phyloP scores from a whole-genome alignment of 1,139 yeast species.

The Yamadazyma friedrichii region DNA sequence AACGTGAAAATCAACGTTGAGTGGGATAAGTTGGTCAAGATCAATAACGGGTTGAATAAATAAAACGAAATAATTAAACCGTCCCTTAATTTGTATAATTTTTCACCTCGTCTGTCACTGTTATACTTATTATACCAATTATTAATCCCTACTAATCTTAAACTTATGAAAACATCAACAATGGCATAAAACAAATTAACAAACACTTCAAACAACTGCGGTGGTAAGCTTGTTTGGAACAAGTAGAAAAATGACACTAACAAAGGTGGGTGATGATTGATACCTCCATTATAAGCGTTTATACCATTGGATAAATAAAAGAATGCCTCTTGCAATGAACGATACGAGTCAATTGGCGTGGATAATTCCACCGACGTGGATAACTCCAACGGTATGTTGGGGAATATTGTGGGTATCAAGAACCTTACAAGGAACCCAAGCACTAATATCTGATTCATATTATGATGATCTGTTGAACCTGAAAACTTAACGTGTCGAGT shows the following conservation, averaged over 20 bases:
- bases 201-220: constrained; percentile 9
- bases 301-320: constrained; percentile 60
- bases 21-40: constrained; percentile 66
- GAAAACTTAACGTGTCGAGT: not conserved
- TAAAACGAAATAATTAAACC: constrained; percentile 60
- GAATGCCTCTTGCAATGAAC: constrained; percentile 74
- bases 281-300: constrained; percentile 79
- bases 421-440: constrained; percentile 34
- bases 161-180: constrained; percentile 42
- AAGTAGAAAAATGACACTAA: constrained; percentile 46
- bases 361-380: constrained; percentile 62
- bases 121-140: constrained; percentile 37
- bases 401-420: constrained; percentile 32
- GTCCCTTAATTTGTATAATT: constrained; percentile 28
- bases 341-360: constrained; percentile 73
- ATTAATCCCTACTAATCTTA: constrained; percentile 40
- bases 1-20: constrained; percentile 66
- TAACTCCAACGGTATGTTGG: constrained; percentile 27
- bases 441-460: constrained; percentile 1
- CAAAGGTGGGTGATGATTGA: constrained; percentile 83
- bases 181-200: constrained; percentile 36
- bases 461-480: not conserved
- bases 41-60: constrained; percentile 74
- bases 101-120: constrained; percentile 17
- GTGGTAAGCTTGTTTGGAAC: constrained; percentile 21